Conservation (phyloP, 2,329 filamentous ascomycete species). For the Podosphaera fusca region DNA sequence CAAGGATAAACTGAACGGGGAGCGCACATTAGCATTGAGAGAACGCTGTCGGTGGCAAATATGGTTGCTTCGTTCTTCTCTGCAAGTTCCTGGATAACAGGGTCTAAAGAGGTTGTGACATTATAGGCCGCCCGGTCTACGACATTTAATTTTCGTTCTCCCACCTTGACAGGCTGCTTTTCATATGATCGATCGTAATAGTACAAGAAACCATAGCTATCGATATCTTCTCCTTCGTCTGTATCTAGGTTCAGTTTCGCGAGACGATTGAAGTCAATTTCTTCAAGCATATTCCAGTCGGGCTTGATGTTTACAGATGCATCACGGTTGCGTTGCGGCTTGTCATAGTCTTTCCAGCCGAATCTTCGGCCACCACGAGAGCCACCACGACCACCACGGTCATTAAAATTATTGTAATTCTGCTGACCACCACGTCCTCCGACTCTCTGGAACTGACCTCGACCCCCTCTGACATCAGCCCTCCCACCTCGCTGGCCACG, state of each 20-base stretch:
- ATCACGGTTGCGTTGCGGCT: constrained; percentile 88
- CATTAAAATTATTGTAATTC: constrained; percentile 43
- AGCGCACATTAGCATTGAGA: constrained; percentile 98
- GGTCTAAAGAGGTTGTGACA: constrained; percentile 87
- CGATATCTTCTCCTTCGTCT: constrained; percentile 83
- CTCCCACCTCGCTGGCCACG: constrained; percentile 48
- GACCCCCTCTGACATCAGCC: constrained; percentile 41
- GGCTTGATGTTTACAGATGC: constrained; percentile 89
- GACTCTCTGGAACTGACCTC: constrained; percentile 44
- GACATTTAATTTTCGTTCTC: constrained; percentile 67
- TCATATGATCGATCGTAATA: constrained; percentile 94
- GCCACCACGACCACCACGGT: constrained; percentile 45
- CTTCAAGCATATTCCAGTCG: constrained; percentile 87
- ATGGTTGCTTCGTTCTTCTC: constrained; percentile 92
- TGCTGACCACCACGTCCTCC: constrained; percentile 45
- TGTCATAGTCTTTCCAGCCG: constrained; percentile 97
- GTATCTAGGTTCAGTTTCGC: constrained; percentile 89
- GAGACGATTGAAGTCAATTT: constrained; percentile 94
- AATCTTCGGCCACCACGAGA: constrained; percentile 65
- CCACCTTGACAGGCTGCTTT: constrained; percentile 73
- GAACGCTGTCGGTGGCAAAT: constrained; percentile 88
- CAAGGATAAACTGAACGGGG: constrained; percentile 93
- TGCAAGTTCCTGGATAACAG: constrained; percentile 86
- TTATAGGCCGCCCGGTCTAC: constrained; percentile 95
- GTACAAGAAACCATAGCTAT: constrained; percentile 92